Conservation (phyloP, 2,329 filamentous ascomycete genomes). For the Xylariaceae sp. region DNA sequence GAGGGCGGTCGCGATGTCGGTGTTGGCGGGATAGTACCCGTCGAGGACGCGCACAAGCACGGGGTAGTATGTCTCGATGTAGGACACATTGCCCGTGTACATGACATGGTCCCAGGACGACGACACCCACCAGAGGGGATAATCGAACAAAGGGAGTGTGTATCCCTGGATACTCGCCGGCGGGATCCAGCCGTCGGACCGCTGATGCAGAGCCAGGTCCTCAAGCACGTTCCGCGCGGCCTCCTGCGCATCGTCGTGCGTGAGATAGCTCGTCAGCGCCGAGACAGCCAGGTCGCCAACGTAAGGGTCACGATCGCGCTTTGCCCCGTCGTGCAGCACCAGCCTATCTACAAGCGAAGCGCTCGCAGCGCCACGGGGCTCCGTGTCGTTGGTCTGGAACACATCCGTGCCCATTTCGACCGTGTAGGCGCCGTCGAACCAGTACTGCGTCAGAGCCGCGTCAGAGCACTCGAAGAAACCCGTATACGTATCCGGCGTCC, state of each 20-base stretch:
- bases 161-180: constrained; percentile 49
- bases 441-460: constrained; percentile 43
- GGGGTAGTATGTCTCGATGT: constrained; percentile 37
- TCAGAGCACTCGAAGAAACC: constrained; percentile 52
- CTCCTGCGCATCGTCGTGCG: constrained; percentile 36
- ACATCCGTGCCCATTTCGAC: constrained; percentile 44
- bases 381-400: constrained; percentile 44
- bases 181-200: constrained; percentile 49
- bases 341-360: constrained; percentile 39
- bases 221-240: constrained; percentile 43
- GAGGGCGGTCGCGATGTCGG: constrained; percentile 33
- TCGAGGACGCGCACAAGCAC: constrained; percentile 39
- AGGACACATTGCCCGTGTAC: constrained; percentile 43
- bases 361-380: constrained; percentile 41
- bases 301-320: constrained; percentile 50
- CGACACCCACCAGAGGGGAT: constrained; percentile 49
- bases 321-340: constrained; percentile 47
- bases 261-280: constrained; percentile 43
- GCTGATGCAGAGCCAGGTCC: constrained; percentile 45
- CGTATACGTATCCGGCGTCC: constrained; percentile 43
- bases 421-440: constrained; percentile 50
- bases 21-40: constrained; percentile 40
- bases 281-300: constrained; percentile 48
- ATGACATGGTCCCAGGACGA: constrained; percentile 44
- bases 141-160: constrained; percentile 45